phyloP scores from a whole-genome alignment of 2,329 filamentous ascomycete genomes.

The Colletotrichum navitas region DNA sequence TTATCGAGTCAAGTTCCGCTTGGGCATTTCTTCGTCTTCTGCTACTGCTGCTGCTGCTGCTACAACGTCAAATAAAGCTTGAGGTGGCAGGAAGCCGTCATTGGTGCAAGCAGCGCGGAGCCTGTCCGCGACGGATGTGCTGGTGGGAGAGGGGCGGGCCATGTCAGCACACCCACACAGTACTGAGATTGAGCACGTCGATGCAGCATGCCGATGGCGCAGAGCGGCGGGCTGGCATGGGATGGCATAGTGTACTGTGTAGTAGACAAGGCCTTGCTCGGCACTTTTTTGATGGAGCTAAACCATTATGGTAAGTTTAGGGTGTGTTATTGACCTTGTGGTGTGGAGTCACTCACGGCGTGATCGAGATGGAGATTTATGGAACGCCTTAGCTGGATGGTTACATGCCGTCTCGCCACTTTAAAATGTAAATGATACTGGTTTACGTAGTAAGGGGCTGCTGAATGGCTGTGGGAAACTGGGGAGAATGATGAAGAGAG shows the following conservation, averaged over 20 bases:
- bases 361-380: constrained; percentile 14
- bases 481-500: neutral
- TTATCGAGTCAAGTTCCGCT: constrained; percentile 25
- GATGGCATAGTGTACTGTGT: neutral
- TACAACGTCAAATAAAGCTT: constrained; percentile 18
- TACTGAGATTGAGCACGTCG: neutral
- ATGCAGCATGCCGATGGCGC: constrained; percentile 5
- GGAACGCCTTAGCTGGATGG: constrained; percentile 10
- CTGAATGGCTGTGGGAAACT: neutral
- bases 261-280: constrained; percentile 5
- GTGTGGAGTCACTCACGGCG: constrained; percentile 15
- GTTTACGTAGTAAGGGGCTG: constrained; percentile 1
- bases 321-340: constrained; percentile 15
- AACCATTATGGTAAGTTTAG: neutral
- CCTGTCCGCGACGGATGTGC: neutral
- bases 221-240: constrained; percentile 15
- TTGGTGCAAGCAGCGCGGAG: constrained; percentile 11
- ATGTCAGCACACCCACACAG: constrained; percentile 15
- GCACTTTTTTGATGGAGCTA: constrained; percentile 27
- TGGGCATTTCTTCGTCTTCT: neutral
- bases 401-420: constrained; percentile 33
- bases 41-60: constrained; percentile 14
- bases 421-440: neutral
- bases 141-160: constrained; percentile 3
- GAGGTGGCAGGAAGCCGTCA: constrained; percentile 16